These are phyloP conservation scores for Ganoderma multipileum DNA, from an alignment of 1,284 basidiomycete genomes.

Conservation along the genomic window DNA sequence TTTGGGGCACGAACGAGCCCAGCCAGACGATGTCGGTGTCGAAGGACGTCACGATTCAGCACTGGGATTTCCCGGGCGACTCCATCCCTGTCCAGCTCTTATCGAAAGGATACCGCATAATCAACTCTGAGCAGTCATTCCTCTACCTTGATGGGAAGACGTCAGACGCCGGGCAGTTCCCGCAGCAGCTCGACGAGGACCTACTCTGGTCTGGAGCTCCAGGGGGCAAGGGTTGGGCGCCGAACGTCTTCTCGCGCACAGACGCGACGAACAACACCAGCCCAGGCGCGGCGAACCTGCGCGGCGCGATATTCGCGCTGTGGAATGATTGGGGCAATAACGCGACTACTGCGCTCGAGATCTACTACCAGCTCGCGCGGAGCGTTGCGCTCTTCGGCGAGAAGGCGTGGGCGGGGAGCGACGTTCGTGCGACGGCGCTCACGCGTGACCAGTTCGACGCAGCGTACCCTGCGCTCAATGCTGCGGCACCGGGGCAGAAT, in stretches of 20 bases:
- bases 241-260: slow-evolving; percentile 38
- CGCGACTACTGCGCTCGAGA: slow-evolving; percentile 40
- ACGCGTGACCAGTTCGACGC: slow-evolving; percentile 36
- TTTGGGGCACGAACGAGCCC: slow-evolving; percentile 45
- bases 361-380: slow-evolving; percentile 40
- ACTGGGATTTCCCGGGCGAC: slow-evolving; percentile 47
- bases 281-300: slow-evolving; percentile 32
- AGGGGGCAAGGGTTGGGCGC: slow-evolving; percentile 38
- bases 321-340: slow-evolving; percentile 43
- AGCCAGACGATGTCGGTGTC: slow-evolving; percentile 37
- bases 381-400: slow-evolving; percentile 38
- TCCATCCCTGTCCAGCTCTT: slow-evolving; percentile 40
- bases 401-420: slow-evolving; percentile 39
- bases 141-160: slow-evolving; percentile 45
- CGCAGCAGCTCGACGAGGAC: slow-evolving; percentile 37
- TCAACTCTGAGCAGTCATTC: slow-evolving; percentile 43
- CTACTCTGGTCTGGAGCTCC: slow-evolving; percentile 40
- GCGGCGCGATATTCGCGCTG: slow-evolving; percentile 39
- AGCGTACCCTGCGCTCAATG: slow-evolving; percentile 36
- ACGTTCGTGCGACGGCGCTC: slow-evolving; percentile 33
- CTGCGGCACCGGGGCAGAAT: slow-evolving; percentile 40
- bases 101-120: slow-evolving; percentile 38
- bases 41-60: slow-evolving; percentile 45
- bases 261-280: slow-evolving; percentile 39
- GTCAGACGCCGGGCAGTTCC: slow-evolving; percentile 36